phyloP scores from a whole-genome alignment of 768 basidiomycete species.

The Ramaria sp. region DNA sequence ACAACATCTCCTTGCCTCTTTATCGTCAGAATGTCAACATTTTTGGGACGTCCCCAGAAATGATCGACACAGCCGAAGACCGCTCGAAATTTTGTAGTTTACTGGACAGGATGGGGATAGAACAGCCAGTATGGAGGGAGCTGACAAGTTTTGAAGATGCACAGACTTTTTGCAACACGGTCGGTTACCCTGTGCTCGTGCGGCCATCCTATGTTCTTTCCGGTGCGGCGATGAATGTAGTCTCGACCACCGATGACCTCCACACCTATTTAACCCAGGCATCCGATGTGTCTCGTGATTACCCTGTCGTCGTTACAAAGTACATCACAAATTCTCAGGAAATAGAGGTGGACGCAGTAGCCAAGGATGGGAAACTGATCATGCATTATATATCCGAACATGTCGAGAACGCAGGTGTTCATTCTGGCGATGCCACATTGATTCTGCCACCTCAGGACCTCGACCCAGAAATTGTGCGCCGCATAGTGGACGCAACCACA shows the following conservation, averaged over 20 bases:
- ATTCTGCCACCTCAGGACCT: slow-evolving; percentile 98
- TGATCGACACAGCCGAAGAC: slow-evolving; percentile 99
- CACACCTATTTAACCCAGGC: slow-evolving; percentile 90
- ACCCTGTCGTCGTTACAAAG: slow-evolving; percentile 97
- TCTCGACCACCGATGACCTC: slow-evolving; percentile 85
- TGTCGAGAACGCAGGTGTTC: slow-evolving; percentile 97
- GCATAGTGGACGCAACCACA: slow-evolving; percentile 92
- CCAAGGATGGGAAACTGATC: slow-evolving; percentile 93
- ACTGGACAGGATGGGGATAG: slow-evolving; percentile 92
- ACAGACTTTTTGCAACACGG: slow-evolving; percentile 78
- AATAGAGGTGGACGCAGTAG: slow-evolving; percentile 99
- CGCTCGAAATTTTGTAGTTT: slow-evolving; percentile 98
- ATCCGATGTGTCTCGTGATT: slow-evolving; percentile 89
- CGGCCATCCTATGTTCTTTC: slow-evolving; percentile 98
- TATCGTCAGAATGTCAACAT: slow-evolving; percentile 97
- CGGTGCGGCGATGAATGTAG: slow-evolving; percentile 99
- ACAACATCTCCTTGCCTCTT: slow-evolving; percentile 93
- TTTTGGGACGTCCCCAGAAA: slow-evolving; percentile 96
- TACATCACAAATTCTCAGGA: slow-evolving; percentile 99
- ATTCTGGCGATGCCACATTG: slow-evolving; percentile 96
- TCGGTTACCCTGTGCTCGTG: slow-evolving; percentile 92
- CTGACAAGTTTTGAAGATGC: slow-evolving; percentile 87
- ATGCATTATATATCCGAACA: slow-evolving; percentile 99
- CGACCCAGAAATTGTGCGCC: slow-evolving; percentile 90
- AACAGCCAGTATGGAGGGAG: slow-evolving; percentile 97